These are phyloP conservation scores for Abrus pulchellus DNA, from an alignment of 306 rosid species.

Conservation along the genomic window DNA sequence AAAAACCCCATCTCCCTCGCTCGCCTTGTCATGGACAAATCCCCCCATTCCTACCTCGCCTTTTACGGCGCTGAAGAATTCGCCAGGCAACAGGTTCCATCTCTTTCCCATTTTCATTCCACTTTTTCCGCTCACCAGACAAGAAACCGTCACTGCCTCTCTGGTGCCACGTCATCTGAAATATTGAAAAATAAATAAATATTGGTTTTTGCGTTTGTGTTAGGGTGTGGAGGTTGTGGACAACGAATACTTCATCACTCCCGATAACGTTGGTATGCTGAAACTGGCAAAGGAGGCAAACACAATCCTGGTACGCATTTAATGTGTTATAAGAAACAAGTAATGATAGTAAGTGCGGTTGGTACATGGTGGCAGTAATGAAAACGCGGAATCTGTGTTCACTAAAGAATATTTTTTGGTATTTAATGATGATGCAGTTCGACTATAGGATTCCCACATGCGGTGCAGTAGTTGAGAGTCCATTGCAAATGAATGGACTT, in stretches of 20 bases:
- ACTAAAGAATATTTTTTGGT: not conserved
- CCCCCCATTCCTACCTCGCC: slow-evolving; percentile 96
- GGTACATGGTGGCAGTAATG: not conserved
- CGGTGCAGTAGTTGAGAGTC: slow-evolving; percentile 63
- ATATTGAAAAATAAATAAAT: not conserved
- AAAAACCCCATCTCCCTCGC: slow-evolving; percentile 92
- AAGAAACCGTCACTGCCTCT: not conserved
- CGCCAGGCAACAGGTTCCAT: slow-evolving; percentile 75
- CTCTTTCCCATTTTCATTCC: not conserved
- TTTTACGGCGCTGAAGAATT: slow-evolving; percentile 90
- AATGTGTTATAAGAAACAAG: not conserved
- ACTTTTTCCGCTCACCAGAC: not conserved
- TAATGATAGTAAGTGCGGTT: not conserved
- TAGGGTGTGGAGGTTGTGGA: slow-evolving; percentile 81
- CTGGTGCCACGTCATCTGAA: not conserved
- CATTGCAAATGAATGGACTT: slow-evolving; percentile 80
- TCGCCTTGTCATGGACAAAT: slow-evolving; percentile 94
- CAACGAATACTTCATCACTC: slow-evolving; percentile 86
- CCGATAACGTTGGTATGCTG: slow-evolving; percentile 86
- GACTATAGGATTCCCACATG: slow-evolving; percentile 87
- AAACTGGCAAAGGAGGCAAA: slow-evolving; percentile 93
- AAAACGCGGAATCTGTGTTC: not conserved
- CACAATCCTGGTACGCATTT: slow-evolving; percentile 67
- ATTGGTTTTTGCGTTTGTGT: not conserved
- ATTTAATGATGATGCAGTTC: slow-evolving; percentile 59